Evolutionary conservation across 495 filamentous ascomycete genomes (phyloP).

Genomic region (Daldinia caldariorum): DNA sequence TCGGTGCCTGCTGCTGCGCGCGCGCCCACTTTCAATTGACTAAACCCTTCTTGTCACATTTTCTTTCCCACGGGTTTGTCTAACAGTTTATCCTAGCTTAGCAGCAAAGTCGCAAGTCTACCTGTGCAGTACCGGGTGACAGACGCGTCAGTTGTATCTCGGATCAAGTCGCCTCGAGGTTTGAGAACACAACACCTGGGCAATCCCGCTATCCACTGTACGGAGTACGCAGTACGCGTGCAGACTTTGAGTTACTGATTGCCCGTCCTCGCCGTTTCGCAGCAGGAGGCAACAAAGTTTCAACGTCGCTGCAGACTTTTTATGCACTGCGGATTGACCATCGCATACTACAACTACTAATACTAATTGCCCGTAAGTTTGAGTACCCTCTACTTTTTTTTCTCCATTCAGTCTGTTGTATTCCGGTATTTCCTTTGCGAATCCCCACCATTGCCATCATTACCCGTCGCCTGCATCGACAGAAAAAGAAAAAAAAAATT

Average conservation of each 20-base stretch:
- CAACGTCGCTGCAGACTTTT: constrained; percentile 28
- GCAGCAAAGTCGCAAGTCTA: constrained; percentile 15
- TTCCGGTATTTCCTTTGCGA: constrained; percentile 24
- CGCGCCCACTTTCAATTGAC: constrained; percentile 27
- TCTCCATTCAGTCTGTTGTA: constrained; percentile 18
- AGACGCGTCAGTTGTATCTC: constrained; percentile 35
- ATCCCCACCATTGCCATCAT: constrained; percentile 29
- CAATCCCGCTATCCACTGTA: constrained; percentile 35
- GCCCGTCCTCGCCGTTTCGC: constrained; percentile 16
- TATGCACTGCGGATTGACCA: constrained; percentile 26
- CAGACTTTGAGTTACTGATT: constrained; percentile 16
- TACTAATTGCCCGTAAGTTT: constrained; percentile 33
- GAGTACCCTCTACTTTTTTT: constrained; percentile 40
- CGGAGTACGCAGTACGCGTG: constrained; percentile 20
- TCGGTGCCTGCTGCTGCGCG: constrained; percentile 33
- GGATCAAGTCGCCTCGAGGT: constrained; percentile 8
- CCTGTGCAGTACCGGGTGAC: constrained; percentile 17
- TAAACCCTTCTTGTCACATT: constrained; percentile 40
- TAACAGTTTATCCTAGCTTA: constrained; percentile 28
- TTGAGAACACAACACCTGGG: constrained; percentile 28
- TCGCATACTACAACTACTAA: constrained; percentile 27
- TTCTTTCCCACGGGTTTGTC: constrained; percentile 17
- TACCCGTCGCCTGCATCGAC: constrained; percentile 22
- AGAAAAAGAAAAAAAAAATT: background rate
- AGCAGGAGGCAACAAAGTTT: constrained; percentile 38